Percentiles rank a stretch among this genome's conserved stretches.
Evolutionary conservation across 116 monocot species (phyloP).

Genomic region (Zostera marina): DNA sequence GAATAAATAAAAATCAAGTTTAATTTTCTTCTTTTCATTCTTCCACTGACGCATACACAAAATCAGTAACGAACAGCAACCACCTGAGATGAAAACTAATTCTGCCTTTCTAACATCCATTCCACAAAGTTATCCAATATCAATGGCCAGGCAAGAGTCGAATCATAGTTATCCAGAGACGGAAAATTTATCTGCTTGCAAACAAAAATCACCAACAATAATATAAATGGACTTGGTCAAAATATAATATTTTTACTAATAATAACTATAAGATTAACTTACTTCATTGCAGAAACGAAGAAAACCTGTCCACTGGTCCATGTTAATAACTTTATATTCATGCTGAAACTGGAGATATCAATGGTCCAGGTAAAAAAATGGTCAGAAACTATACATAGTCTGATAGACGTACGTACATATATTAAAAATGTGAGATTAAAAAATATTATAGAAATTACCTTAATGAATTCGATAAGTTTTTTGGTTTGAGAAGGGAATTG

Average conservation of each 20-base stretch:
- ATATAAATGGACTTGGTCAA: too few species aligned
- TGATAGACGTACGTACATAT: neutral
- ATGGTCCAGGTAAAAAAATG: neutral
- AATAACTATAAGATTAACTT: neutral
- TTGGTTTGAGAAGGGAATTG: constrained; percentile 45
- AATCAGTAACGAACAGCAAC: neutral
- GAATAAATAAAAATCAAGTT: too few species aligned
- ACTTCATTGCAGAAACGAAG: constrained; percentile 90
- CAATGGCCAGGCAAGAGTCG: constrained; percentile 77
- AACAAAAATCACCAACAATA: neutral
- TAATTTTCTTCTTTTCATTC: too few species aligned
- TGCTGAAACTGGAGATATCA: constrained; percentile 36
- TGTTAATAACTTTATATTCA: constrained; percentile 92
- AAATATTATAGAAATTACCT: constrained; percentile 24
- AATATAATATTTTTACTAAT: too few species aligned
- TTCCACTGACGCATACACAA: too few species aligned
- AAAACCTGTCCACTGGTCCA: constrained; percentile 90
- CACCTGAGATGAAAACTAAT: constrained; percentile 6
- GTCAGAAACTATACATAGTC: neutral
- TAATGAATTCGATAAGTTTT: constrained; percentile 56
- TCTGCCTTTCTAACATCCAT: constrained; percentile 45
- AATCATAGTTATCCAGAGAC: constrained; percentile 75
- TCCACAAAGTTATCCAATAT: constrained; percentile 98
- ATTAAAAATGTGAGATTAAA: neutral
- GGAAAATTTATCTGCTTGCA: constrained; percentile 68